Evolutionary conservation across 345 rosid genomes (phyloP).

Genomic region (Erucastrum elatum): DNA sequence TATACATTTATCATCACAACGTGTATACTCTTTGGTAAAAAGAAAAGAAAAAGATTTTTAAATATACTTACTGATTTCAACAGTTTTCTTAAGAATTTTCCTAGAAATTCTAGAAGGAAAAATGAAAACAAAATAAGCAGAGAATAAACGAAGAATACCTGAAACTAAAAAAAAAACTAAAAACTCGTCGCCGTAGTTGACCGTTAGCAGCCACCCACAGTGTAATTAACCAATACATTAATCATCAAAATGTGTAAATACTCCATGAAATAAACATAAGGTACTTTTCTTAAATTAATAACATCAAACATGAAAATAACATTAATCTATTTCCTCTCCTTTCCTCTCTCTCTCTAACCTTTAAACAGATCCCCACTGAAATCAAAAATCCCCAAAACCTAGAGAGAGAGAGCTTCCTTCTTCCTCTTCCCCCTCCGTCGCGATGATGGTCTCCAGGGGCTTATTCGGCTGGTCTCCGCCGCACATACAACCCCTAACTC

Average conservation of each 20-base stretch:
- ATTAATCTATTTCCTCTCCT: slow-evolving; percentile 14
- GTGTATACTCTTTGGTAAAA: too few species aligned
- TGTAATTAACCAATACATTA: not conserved
- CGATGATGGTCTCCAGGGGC: slow-evolving; percentile 84
- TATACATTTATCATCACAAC: not conserved
- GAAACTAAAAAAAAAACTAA: not conserved
- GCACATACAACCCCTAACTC: slow-evolving; percentile 95
- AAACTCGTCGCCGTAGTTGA: slow-evolving; percentile 36
- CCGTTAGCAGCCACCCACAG: slow-evolving; percentile 18
- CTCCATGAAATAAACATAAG: not conserved
- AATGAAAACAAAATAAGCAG: not conserved
- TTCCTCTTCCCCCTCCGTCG: slow-evolving; percentile 15
- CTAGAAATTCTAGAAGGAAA: not conserved
- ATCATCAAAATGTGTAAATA: not conserved
- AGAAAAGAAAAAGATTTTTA: too few species aligned
- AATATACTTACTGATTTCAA: not conserved
- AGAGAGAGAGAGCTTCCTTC: not conserved
- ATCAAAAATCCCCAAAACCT: not conserved
- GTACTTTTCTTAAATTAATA: not conserved
- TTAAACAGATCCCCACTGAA: not conserved
- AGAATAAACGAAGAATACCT: slow-evolving; percentile 22
- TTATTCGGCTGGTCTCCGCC: slow-evolving; percentile 99
- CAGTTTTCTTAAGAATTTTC: not conserved
- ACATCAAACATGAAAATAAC: slow-evolving; percentile 14
- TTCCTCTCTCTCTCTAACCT: too few species aligned